A percentile compares a stretch with the other conserved stretches of the same genome.
Evolutionary conservation across 257 asterid species (phyloP).

Genomic region (Voacanga thouarsii): DNA sequence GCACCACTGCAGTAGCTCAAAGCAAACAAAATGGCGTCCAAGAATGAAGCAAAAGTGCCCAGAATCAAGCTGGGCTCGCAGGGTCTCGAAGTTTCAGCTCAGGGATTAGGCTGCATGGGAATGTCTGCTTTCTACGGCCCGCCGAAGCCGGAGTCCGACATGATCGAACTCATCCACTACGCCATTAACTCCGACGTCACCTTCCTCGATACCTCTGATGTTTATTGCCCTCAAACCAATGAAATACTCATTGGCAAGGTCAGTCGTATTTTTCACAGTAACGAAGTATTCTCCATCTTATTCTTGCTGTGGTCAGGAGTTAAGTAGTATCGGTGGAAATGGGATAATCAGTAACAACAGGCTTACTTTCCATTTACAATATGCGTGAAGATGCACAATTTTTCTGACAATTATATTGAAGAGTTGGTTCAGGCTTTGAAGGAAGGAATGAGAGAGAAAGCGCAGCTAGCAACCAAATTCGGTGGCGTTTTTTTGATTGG

Average conservation of each 20-base stretch:
- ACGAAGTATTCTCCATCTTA: neutral
- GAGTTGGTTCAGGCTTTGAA: conserved; percentile 32
- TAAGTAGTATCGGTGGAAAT: too few relatives aligned
- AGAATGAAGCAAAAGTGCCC: conserved; percentile 12
- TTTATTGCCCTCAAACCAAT: conserved; percentile 41
- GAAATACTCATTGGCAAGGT: conserved; percentile 44
- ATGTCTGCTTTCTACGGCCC: conserved; percentile 42
- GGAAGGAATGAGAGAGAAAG: conserved; percentile 35
- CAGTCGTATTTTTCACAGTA: neutral
- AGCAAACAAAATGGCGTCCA: conserved; percentile 9
- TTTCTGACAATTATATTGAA: neutral
- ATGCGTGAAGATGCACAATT: neutral
- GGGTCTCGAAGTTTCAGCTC: conserved; percentile 37
- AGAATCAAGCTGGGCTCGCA: conserved; percentile 36
- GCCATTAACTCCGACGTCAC: conserved; percentile 38
- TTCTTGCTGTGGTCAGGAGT: too few relatives aligned
- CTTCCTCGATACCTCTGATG: conserved; percentile 35
- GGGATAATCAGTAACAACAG: too few relatives aligned
- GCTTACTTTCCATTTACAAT: too few relatives aligned
- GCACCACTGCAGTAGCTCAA: too few relatives aligned
- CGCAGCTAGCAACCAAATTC: conserved; percentile 37
- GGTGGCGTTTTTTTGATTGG: conserved; percentile 15
- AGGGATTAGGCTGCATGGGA: conserved; percentile 47
- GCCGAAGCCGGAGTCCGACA: conserved; percentile 44
- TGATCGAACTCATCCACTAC: conserved; percentile 42